These are phyloP conservation scores for Ganoderma meredithae DNA, from an alignment of 1,284 basidiomycete species.

Conservation along the genomic window DNA sequence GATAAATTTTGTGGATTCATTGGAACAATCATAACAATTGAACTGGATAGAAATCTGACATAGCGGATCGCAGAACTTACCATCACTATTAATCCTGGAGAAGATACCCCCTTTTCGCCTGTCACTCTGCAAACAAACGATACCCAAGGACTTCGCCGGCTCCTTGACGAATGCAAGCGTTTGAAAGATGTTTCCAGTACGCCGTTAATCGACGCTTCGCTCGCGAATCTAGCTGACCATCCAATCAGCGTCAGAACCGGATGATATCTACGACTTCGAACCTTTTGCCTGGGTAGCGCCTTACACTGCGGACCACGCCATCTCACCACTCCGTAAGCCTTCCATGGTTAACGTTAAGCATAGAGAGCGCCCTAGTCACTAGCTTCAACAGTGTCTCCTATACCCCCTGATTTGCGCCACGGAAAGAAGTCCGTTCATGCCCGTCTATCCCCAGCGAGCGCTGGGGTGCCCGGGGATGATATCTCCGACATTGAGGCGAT, in stretches of 20 bases:
- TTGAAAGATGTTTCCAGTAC: constrained; percentile 51
- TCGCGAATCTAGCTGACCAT: neutral
- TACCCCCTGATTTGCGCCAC: constrained; percentile 61
- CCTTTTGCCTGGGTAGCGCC: constrained; percentile 46
- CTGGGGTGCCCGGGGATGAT: constrained; percentile 70
- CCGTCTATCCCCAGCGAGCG: constrained; percentile 63
- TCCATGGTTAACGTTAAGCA: neutral
- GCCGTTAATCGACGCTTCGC: constrained; percentile 14
- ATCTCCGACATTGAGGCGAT: constrained; percentile 60
- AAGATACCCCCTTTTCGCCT: constrained; percentile 38
- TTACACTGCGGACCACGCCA: constrained; percentile 23
- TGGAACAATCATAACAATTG: neutral
- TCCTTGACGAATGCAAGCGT: constrained; percentile 58
- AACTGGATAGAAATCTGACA: neutral
- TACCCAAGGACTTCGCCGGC: constrained; percentile 49
- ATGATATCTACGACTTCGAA: constrained; percentile 26
- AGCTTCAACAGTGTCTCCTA: constrained; percentile 41
- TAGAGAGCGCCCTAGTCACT: neutral
- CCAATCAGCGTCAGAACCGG: constrained; percentile 18
- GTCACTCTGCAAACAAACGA: constrained; percentile 56
- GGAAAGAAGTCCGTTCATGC: constrained; percentile 52
- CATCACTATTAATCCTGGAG: constrained; percentile 54
- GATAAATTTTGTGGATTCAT: neutral
- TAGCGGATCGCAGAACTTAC: constrained; percentile 43
- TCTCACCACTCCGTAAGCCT: constrained; percentile 27